phyloP scores from a whole-genome alignment of 108 stramenopile species.

The Discostella stelligeroides region DNA sequence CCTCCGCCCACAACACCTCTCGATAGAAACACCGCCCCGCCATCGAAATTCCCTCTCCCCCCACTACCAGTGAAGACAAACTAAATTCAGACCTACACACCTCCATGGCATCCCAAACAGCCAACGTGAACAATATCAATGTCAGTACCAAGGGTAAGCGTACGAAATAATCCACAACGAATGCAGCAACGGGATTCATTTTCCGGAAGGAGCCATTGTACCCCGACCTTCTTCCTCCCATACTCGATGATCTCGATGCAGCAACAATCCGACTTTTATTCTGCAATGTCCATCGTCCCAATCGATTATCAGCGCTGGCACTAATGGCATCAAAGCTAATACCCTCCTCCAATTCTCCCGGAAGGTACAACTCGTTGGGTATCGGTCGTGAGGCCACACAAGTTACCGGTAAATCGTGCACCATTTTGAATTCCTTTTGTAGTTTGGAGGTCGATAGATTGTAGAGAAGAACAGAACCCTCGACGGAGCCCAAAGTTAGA shows the following conservation, averaged over 20 bases:
- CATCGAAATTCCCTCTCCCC: conserved; percentile 19
- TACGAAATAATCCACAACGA: too few relatives aligned
- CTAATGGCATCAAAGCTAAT: conserved; percentile 71
- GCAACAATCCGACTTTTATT: conserved; percentile 32
- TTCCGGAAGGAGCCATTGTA: too few relatives aligned
- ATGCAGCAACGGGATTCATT: too few relatives aligned
- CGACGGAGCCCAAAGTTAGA: conserved; percentile 67
- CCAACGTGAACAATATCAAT: conserved; percentile 14
- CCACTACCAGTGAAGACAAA: conserved; percentile 32
- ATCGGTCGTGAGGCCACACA: conserved; percentile 82
- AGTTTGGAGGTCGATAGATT: conserved; percentile 53
- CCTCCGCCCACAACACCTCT: conserved; percentile 54
- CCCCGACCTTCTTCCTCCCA: too few relatives aligned
- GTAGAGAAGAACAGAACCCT: conserved; percentile 72
- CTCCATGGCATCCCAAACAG: conserved; percentile 30
- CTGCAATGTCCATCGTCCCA: conserved; percentile 70
- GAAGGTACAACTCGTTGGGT: conserved; percentile 47
- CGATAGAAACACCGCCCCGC: conserved; percentile 41
- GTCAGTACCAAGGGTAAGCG: conserved; percentile 21
- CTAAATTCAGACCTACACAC: conserved; percentile 33
- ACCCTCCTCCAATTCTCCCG: conserved; percentile 63
- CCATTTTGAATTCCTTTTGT: conserved; percentile 64
- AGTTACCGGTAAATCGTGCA: conserved; percentile 86
- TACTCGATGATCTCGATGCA: conserved; percentile 4
- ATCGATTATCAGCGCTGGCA: conserved; percentile 79